Evolutionary conservation across 1,284 basidiomycete species (phyloP), one percentile per base, ranked within the genome.

Genomic region (Omphalotus olearius): DNA sequence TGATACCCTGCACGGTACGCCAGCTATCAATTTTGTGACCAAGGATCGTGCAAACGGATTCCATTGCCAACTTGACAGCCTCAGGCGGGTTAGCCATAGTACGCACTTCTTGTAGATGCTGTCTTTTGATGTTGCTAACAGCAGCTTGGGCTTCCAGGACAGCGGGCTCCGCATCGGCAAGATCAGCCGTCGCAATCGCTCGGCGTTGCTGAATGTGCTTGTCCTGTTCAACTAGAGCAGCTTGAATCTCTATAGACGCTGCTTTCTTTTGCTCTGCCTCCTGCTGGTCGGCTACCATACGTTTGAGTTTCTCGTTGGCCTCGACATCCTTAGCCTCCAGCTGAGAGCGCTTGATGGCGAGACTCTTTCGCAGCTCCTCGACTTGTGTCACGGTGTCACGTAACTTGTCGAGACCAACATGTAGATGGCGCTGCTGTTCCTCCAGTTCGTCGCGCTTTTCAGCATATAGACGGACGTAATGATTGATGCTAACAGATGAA

Each of bases 391-490:
- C 95, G 0, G 97, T 99, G 54, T 95, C 93, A 37, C 85, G 88
- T 18, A 99, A 83, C 69, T 99, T 99, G 70, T 99, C 96, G 44
- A 99, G 83, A 60, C 97, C 97, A 56, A 99, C 93, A 64, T 99
- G 96, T 54, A 99, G 79, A 73, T 99, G 98, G 33, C 97, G 89
- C 64, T 99, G 98, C 67, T 99, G 95, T 65, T 99, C 97, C 68
- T 99, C 97, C 23, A 99, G 79, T 64, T 97, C 93, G 59, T 98
- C 95, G n/a, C 94, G 88, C 71, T 99, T 99, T 70, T 99, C 95
- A 52, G 88, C 92, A 63, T 95, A 94, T 28, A 99, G 80, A n/a
- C 87, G 82, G 35, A 98, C 95, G 63, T 98, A 99, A 62, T 99
- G 95, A 59, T 97, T 92, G 70, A 99, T 96, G 65, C 93, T 95